Base-by-base conservation (phyloP, 371 early-diverging fungal genomes). In the Mycotypha africana region DNA sequence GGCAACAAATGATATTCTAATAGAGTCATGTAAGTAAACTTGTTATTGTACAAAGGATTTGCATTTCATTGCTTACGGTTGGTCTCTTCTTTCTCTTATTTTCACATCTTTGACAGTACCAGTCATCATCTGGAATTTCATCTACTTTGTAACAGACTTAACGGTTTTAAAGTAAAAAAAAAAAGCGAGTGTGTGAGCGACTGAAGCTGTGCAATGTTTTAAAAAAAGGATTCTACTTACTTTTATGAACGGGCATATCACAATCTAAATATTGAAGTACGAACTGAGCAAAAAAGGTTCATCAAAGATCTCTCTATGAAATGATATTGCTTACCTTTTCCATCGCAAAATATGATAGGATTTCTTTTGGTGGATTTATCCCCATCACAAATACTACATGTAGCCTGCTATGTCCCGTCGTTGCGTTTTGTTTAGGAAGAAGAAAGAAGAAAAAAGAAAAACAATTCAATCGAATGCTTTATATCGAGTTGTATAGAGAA, bases 41-140 rank as follows among this genome's bases (percentile, higher is more conserved):
- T 28, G 11, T 28, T 28, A 8, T 28, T 28, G 9, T 11, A 9
- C 4, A 38, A 17, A 28, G 5, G 28, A 28, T 28, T 28, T 11
- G 11, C 28, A 28, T 28, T 28, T 6, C 10, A 23, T 9, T 8
- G 32, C 62, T 31, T 68, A 75, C 79, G 26, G 68, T 70, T 12
- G 60, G 45, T 22, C 50, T 54, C 28, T 67, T 58, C 19, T 54
- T 52, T 26, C 56, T 60, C 6, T 58, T 48, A 42, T 68, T 69
- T 21, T 62, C 67, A 40, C 79, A 79, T 31, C 77, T 38, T 22
- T 79, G 67, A 42, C 79, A 79, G 56, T 56, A 74, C 79, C 79
- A 79, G 31, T 75, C 64, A 32, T 62, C 76, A 20, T 67, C 60
- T 1, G 79, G 79, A 4, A 79, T 58, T 14, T 58, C 65, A 9